Evolutionary conservation across 129 eudicot species (phyloP), one percentile per base, ranked within the genome.

Genomic region (Deinandra increscens): DNA sequence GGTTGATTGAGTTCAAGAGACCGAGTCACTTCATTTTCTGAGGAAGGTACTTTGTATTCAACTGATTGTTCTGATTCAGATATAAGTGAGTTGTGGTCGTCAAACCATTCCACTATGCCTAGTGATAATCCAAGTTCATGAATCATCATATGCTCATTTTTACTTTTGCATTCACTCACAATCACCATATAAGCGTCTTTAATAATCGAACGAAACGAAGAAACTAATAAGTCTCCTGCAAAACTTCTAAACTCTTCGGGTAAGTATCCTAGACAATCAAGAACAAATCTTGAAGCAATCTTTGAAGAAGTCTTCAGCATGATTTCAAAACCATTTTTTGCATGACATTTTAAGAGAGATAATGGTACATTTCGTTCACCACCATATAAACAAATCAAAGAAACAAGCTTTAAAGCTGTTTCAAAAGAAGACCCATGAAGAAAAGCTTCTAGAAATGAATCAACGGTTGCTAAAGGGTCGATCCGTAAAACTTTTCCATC

Each of bases 81-180:
- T 44, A 77, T 65, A 74, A 68, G 41, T 23, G 83, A 15, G 48
- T 80, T 74, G 50, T 73, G 78, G 75, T 84, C 92, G 68, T 86
- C 65, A 29, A 87, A 69, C 98, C 96, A 93, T 66, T 93, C 98
- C 70, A 79, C 59, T 53, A 93, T 61, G 61, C 98, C 98, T 31
- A 93, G 85, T 41, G 77, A 75, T 39, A 86, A 74, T n/a, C 98
- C 98, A 5, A 89, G 80, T 65, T 87, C 95, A 72, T 85, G 96
- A 70, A 93, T 79, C 84, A 93, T 81, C 77, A 84, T 59, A 38
- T 88, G 90, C 66, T 89, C 86, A 37, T 85, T 82, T 26, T 66
- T 71, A 51, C 71, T 46, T 68, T 74, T 80, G 72, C 98, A 87
- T 76, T 86, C 87, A 14, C 59, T 34, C 64, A 93, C 76, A 66